Conservation (phyloP, 495 filamentous ascomycete species). For the Pseudoneurospora amorphoporcata region DNA sequence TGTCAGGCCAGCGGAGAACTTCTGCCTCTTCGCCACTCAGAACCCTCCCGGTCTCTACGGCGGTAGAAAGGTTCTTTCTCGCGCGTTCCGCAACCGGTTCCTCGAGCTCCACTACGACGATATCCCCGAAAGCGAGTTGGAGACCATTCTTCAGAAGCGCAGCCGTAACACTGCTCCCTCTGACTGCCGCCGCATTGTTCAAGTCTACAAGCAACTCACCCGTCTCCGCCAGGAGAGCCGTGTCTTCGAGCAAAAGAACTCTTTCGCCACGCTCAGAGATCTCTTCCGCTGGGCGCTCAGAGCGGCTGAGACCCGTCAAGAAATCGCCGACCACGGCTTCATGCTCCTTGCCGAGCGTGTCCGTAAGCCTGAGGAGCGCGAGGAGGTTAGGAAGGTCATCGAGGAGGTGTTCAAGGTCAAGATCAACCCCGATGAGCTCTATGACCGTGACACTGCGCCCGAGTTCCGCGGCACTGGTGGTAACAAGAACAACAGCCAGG, state of each 20-base stretch:
- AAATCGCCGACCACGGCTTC: constrained; percentile 85
- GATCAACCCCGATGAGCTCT: constrained; percentile 64
- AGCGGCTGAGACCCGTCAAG: constrained; percentile 70
- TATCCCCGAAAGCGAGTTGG: constrained; percentile 91
- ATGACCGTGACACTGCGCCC: constrained; percentile 43
- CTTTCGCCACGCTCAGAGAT: constrained; percentile 93
- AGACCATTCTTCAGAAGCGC: constrained; percentile 79
- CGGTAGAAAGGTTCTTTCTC: constrained; percentile 81
- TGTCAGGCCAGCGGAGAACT: constrained; percentile 81
- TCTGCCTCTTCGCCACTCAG: constrained; percentile 98
- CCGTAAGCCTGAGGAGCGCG: constrained; percentile 76
- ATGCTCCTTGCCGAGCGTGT: constrained; percentile 94
- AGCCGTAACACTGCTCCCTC: constrained; percentile 80
- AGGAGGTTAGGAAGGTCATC: constrained; percentile 76
- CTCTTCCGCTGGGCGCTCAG: constrained; percentile 95
- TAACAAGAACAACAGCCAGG: constrained; percentile 38
- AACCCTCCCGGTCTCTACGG: constrained; percentile 95
- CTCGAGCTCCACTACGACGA: constrained; percentile 97
- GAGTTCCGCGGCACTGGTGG: constrained; percentile 45
- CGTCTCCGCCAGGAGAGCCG: constrained; percentile 77
- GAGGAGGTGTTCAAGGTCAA: constrained; percentile 85
- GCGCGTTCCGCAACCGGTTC: constrained; percentile 94
- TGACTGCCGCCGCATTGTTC: constrained; percentile 79
- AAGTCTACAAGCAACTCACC: constrained; percentile 89
- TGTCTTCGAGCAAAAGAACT: constrained; percentile 93